A percentile compares a stretch with the other conserved stretches of the same genome.
Evolutionary conservation across 257 asterid genomes (phyloP).

Genomic region (Nicotiana undulata): DNA sequence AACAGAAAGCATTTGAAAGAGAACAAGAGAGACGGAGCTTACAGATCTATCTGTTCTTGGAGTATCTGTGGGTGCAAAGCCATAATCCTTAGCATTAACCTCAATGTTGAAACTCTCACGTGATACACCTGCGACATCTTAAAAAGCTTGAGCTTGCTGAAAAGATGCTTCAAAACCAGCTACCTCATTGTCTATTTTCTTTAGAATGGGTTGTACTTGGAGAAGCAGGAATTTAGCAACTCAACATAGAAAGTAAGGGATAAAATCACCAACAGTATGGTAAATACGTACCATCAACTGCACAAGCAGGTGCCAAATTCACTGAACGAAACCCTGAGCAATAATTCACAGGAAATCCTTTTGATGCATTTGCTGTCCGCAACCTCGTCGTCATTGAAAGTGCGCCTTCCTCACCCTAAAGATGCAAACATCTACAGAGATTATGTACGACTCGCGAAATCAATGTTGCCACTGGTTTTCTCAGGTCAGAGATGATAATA

Average conservation of each 20-base stretch:
- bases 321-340: conserved; percentile 91
- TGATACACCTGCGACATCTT: conserved; percentile 56
- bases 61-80: conserved; percentile 87
- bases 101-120: conserved; percentile 70
- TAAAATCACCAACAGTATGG: background rate
- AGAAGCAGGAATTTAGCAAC: background rate
- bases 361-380: conserved; percentile 66
- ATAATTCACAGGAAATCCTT: conserved; percentile 88
- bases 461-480: background rate
- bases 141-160: conserved; percentile 1
- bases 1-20: background rate
- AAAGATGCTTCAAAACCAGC: background rate
- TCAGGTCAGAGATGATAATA: background rate
- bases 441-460: background rate
- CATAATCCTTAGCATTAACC: conserved; percentile 70
- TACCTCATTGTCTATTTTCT: background rate
- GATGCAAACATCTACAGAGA: conserved; percentile 5
- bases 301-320: conserved; percentile 38
- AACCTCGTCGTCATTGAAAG: conserved; percentile 92
- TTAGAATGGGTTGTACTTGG: background rate
- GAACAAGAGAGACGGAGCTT: conserved; percentile 13
- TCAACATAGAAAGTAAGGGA: background rate
- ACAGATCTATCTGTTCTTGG: conserved; percentile 98
- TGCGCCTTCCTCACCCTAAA: conserved; percentile 98
- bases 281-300: conserved; percentile 52